Evolutionary conservation across 2,329 filamentous ascomycete genomes (phyloP).

Genomic region (Epichloe sibirici): DNA sequence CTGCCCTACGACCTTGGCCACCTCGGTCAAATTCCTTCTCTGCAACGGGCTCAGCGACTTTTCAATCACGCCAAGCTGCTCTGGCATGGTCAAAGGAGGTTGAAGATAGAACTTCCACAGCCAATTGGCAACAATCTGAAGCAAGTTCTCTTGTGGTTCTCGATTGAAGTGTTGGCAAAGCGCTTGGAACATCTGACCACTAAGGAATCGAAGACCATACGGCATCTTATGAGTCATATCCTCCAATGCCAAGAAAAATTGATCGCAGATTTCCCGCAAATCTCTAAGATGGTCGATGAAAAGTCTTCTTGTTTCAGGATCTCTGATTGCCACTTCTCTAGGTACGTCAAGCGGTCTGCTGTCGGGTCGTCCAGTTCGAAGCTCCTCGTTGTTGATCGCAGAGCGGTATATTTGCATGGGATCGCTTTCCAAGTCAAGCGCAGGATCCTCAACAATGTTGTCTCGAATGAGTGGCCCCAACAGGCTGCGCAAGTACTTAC

Average conservation of each 20-base stretch:
- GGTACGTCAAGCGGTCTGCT: constrained; percentile 72
- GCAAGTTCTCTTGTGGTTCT: constrained; percentile 63
- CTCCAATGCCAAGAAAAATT: constrained; percentile 72
- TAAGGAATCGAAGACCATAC: constrained; percentile 81
- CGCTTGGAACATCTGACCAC: constrained; percentile 71
- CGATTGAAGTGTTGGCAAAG: constrained; percentile 66
- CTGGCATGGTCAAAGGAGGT: constrained; percentile 76
- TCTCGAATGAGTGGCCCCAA: constrained; percentile 77
- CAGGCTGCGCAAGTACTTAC: constrained; percentile 82
- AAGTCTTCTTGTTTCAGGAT: constrained; percentile 79
- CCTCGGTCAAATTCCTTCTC: constrained; percentile 82
- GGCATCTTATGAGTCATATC: constrained; percentile 80
- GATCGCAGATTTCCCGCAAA: constrained; percentile 85
- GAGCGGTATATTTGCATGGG: constrained; percentile 95
- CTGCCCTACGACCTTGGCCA: constrained; percentile 84
- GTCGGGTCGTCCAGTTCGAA: constrained; percentile 78
- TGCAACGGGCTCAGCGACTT: constrained; percentile 80
- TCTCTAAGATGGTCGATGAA: constrained; percentile 95
- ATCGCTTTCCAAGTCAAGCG: constrained; percentile 87
- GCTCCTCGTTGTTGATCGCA: constrained; percentile 92
- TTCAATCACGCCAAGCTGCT: constrained; percentile 87
- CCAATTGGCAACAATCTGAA: constrained; percentile 83
- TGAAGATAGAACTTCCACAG: constrained; percentile 90
- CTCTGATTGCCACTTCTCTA: constrained; percentile 87
- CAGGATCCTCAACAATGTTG: constrained; percentile 85